These are phyloP conservation scores for Cucumis melo DNA, from an alignment of 306 rosid species.

Conservation along the genomic window DNA sequence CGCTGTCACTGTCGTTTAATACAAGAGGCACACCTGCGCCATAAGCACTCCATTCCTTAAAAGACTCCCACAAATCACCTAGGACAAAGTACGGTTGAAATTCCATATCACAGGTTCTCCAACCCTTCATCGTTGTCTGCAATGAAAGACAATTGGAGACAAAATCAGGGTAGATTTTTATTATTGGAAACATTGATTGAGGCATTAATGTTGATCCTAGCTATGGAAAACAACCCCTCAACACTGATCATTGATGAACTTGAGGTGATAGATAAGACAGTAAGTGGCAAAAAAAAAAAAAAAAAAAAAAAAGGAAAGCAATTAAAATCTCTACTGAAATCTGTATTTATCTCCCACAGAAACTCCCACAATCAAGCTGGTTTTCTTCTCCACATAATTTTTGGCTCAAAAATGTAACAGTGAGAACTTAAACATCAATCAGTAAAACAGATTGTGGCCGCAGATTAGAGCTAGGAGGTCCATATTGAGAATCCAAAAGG, in stretches of 20 bases:
- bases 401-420: neutral
- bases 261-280: neutral
- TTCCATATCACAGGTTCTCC: constrained; percentile 32
- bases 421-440: neutral
- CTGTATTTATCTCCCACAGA: neutral
- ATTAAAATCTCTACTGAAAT: neutral
- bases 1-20: constrained; percentile 50
- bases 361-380: neutral
- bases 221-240: neutral
- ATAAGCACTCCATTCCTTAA: constrained; percentile 89
- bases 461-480: neutral
- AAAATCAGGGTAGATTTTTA: neutral
- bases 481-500: neutral
- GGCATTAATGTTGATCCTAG: neutral
- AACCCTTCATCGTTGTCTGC: constrained; percentile 50
- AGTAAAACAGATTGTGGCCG: neutral
- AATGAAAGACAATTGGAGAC: constrained; percentile 2
- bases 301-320: neutral
- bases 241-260: neutral
- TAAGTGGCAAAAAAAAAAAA: neutral
- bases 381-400: neutral
- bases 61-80: constrained; percentile 81
- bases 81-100: constrained; percentile 65
- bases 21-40: constrained; percentile 93
- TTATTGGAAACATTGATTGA: neutral